Base-by-base conservation (phyloP, 1,139 yeast genomes). In the Pichia sp. region DNA sequence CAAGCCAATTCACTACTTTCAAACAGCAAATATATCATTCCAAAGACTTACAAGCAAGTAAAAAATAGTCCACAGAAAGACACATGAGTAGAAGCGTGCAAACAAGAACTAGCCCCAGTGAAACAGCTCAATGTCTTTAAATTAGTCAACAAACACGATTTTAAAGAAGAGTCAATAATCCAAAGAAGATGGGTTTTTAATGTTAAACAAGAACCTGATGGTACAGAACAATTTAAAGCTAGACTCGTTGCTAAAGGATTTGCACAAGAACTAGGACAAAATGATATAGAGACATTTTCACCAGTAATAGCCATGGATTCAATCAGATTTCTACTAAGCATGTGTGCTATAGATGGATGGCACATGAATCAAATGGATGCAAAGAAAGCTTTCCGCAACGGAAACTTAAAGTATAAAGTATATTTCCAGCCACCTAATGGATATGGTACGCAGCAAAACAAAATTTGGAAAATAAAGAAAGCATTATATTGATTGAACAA, bases 291-390 rank as follows among this genome's bases (percentile, higher is more conserved):
- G 10, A 41, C 27, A 11, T 49, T 32, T 36, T 46, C 51, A 6
- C 50, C 50, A 5, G 50, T 47, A 4, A 35, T 37, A 3, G 33
- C 33, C 4, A 39, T 36, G 33, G 48, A 49, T 7, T 33, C 47
- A 6, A 7, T 48, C 1, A 42, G 52, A 36, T 40, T 49, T 7
- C 2, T 46, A 2, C 27, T 48, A 9, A 35, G 43, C n/a, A 8
- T 43, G 5, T 6, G 42, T 5, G 35, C 31, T 3, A 26, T 37
- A 2, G 40, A 42, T 5, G 29, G 39, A 7, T 46, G 44, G 44
- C 8, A 28, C 4, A 35, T 49, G 2, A 9, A 27, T 10, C 51
- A 49, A 40, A 16, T 42, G 23, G 51, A 49, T 40, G 46, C 46
- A 3, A 44, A 44, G 27, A 48, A 36, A 36, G 45, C 49, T 16